Base-by-base conservation (phyloP, 768 basidiomycete genomes). In the Mycena metata region DNA sequence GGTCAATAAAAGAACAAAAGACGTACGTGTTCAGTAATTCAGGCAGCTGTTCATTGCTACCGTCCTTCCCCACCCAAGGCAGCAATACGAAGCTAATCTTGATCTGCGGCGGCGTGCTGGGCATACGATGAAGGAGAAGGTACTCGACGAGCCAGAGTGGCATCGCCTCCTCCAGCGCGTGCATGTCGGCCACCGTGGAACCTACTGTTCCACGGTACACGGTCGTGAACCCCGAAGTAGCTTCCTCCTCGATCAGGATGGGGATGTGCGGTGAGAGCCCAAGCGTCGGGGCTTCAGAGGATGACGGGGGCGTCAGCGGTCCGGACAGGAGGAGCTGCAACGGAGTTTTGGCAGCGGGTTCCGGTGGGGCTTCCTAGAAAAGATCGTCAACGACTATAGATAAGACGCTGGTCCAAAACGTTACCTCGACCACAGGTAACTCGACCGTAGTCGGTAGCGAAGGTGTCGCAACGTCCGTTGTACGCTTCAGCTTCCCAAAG, bases 111-210 rank as follows among this genome's bases (percentile, higher is more conserved):
- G 89, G 86, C 0, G 83, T 74, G 30, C 84, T 71, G 16, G 86
- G 80, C 61, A 84, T 80, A 75, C 87, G 89, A 71, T 92, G 91
- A 16, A 89, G 79, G 45, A 98, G 83, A 43, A 98, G 79, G 73
- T 92, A 97, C 77, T 98, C 95, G 57, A 95, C 81, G 54, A 98
- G 80, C 97, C 97, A 99, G 71, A 90, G 75, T 4, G 97, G 97
- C 84, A 95, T 89, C 43, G 81, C 85, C 73, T 90, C 88, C 79
- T 98, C 96, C 41, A 98, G 82, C 16, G 69, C 70, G 6, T 77
- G 77, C 8, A 80, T 41, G 60, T 87, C 85, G 35, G 81, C 65
- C 35, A 81, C 88, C 10, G 89, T 86, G 39, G 83, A 84, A 1
- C 85, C 83, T 3, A 92, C 89, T 30, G 86, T 86, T 3, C 94